phyloP scores from a whole-genome alignment of 1,139 yeast genomes.

The Pichia sp. region DNA sequence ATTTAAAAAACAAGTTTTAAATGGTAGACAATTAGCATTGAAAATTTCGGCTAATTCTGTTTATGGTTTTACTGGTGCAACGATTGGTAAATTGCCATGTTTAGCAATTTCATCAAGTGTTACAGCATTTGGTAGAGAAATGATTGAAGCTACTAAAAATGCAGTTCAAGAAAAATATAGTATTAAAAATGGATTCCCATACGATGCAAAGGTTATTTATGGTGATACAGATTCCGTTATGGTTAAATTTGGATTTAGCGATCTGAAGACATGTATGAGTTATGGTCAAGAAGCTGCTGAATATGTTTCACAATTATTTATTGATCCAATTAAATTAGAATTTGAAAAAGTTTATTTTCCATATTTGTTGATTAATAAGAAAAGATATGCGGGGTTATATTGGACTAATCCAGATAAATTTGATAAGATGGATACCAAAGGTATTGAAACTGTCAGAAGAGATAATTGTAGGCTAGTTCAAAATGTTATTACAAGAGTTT shows the following conservation, averaged over 20 bases:
- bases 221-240: conserved; percentile 99
- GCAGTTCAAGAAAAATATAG: conserved; percentile 79
- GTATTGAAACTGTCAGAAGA: conserved; percentile 96
- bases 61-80: conserved; percentile 98
- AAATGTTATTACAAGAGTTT: conserved; percentile 85
- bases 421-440: conserved; percentile 97
- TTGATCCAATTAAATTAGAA: conserved; percentile 85
- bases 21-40: conserved; percentile 94
- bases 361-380: conserved; percentile 85
- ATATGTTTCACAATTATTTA: conserved; percentile 70
- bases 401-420: conserved; percentile 90
- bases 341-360: conserved; percentile 97
- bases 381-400: conserved; percentile 92
- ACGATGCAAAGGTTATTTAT: conserved; percentile 85
- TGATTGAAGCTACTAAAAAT: conserved; percentile 88
- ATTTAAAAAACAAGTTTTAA: conserved; percentile 83
- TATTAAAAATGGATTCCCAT: conserved; percentile 70
- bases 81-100: conserved; percentile 94
- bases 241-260: conserved; percentile 93
- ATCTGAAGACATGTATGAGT: conserved; percentile 78
- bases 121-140: conserved; percentile 92
- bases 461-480: conserved; percentile 95
- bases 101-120: conserved; percentile 92
- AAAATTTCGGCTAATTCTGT: conserved; percentile 97
- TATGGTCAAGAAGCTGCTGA: conserved; percentile 93